Conservation (phyloP, 2,329 filamentous ascomycete species). For the Alternaria sp. region DNA sequence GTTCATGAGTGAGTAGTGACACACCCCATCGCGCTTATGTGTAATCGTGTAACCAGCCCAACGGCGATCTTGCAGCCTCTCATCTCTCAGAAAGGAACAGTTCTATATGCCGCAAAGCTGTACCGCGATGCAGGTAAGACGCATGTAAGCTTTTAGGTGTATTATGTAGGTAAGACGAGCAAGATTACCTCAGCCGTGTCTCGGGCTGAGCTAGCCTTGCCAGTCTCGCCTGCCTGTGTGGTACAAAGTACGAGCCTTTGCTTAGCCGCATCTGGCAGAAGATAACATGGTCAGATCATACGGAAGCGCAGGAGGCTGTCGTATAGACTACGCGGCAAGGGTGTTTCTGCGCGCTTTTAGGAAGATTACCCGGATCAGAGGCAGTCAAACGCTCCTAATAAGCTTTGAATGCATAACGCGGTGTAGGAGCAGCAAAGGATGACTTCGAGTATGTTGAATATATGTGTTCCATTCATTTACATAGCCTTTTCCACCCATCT, state of each 20-base stretch:
- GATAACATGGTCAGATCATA: neutral
- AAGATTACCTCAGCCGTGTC: neutral
- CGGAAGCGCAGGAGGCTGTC: neutral
- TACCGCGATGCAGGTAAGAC: neutral
- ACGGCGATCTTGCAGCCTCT: neutral
- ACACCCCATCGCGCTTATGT: neutral
- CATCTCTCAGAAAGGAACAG: neutral
- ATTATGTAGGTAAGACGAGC: neutral
- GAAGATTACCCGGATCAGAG: neutral
- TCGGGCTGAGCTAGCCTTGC: neutral
- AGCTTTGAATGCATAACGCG: too few relatives aligned
- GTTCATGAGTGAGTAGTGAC: neutral
- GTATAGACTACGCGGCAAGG: neutral
- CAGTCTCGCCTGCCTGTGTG: neutral
- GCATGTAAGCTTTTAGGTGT: neutral
- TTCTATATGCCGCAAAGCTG: neutral
- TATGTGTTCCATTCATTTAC: constrained; percentile 19
- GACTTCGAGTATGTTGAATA: neutral
- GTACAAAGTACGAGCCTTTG: neutral
- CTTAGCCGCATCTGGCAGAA: neutral
- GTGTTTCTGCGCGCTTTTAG: neutral
- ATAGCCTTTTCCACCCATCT: constrained; percentile 6
- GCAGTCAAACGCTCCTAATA: too few relatives aligned
- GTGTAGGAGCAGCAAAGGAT: neutral
- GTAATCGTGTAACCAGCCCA: neutral